Evolutionary conservation across 2,329 filamentous ascomycete species (phyloP), one percentile per base, ranked within the genome.

Genomic region (Tricladium varicosporioides): DNA sequence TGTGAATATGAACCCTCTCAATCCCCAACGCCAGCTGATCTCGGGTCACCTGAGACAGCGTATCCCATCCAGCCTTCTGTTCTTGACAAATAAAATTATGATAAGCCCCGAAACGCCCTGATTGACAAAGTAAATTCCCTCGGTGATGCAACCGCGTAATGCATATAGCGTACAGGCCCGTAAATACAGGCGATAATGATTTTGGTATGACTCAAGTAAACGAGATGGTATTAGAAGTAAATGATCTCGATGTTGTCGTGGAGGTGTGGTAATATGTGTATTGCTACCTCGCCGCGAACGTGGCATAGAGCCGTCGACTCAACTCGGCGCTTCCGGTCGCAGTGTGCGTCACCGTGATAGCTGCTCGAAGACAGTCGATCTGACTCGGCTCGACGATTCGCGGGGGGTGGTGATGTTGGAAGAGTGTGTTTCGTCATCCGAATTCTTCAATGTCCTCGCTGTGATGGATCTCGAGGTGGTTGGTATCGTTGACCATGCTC

Each of bases 401-500:
- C 33, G 16, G 33, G 33, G 33, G 48, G 48, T 51, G 40, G 33
- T 43, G 19, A 15, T 51, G 33, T 42, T 19, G 14, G 43, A 10
- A 15, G 16, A 51, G 8, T 14, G 14, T 43, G 9, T 44, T 27
- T 47, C 15, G 31, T 61, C 18, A 11, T 33, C 32, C n/a, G 9
- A 53, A 33, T 46, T 46, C 32, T 64, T 71, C 68, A 70, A 52
- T 59, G 60, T 50, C 67, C 67, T 47, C 75, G 73, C 54, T 75
- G 76, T 53, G 68, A 72, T 22, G 77, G 78, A 66, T 80, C 76
- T 55, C 76, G 74, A 9, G 72, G 68, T 49, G 77, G 77, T 47
- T 72, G 74, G 56, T 59, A 57, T 42, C 59, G 54, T 51, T 49
- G 63, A 18, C 72, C 72, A 61, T 74, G 74, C 65, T 79, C 76